Conservation (phyloP, 2,329 filamentous ascomycete genomes). For the Cercospora berteroae region DNA sequence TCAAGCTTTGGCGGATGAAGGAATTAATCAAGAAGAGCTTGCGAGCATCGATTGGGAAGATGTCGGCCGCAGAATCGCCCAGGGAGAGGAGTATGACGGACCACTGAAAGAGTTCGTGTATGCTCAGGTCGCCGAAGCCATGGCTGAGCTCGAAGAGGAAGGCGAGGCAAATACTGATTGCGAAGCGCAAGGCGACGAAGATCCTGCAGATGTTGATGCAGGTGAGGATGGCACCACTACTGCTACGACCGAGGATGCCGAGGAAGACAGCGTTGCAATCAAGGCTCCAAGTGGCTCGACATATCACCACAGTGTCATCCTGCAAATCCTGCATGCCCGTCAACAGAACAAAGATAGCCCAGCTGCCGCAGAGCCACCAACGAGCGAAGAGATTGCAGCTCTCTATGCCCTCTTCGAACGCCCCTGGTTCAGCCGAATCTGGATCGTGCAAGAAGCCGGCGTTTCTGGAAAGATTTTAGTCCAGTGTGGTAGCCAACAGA, state of each 20-base stretch:
- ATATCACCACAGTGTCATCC: neutral
- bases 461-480: constrained; percentile 1
- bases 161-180: neutral
- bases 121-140: neutral
- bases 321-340: neutral
- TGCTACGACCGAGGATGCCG: neutral
- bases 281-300: neutral
- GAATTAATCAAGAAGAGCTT: neutral
- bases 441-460: constrained; percentile 12
- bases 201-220: neutral
- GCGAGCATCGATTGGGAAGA: neutral
- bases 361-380: neutral
- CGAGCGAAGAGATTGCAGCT: constrained; percentile 4
- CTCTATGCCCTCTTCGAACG: constrained; percentile 3
- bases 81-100: constrained; percentile 4
- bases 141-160: constrained; percentile 5
- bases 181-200: neutral
- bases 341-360: neutral
- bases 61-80: neutral
- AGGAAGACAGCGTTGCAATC: neutral
- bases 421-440: constrained; percentile 8
- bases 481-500: constrained; percentile 2
- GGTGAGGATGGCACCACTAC: neutral
- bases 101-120: constrained; percentile 7
- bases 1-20: neutral